A percentile compares a stretch with the other conserved stretches of the same genome.
Evolutionary conservation across 345 rosid species (phyloP).

Genomic region (Hypericum androsaemum): DNA sequence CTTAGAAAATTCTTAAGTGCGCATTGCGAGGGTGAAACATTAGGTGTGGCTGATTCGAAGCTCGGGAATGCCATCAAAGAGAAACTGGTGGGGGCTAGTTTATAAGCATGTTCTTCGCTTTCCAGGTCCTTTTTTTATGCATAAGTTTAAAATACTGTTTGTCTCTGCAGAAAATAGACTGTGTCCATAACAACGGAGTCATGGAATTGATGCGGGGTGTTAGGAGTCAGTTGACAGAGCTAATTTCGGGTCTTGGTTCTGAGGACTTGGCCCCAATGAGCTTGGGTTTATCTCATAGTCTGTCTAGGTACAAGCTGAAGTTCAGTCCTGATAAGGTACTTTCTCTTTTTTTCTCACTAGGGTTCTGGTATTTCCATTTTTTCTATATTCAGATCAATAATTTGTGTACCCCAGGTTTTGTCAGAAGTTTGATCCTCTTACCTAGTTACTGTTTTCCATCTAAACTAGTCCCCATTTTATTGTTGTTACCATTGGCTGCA

Average conservation of each 20-base stretch:
- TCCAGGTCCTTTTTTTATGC: not conserved
- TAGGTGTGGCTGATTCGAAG: constrained; percentile 86
- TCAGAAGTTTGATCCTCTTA: no score
- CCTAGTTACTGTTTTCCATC: no score
- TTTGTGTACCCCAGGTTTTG: no score
- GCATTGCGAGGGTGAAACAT: constrained; percentile 59
- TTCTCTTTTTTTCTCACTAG: not conserved
- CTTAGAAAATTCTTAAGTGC: constrained; percentile 65
- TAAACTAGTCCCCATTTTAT: no score
- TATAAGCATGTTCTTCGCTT: not conserved
- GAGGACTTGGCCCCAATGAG: constrained; percentile 95
- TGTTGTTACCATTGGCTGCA: no score
- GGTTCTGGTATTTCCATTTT: no score
- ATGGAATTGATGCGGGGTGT: constrained; percentile 91
- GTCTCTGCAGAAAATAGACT: constrained; percentile 65
- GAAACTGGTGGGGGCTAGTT: constrained; percentile 42
- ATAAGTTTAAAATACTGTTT: not conserved
- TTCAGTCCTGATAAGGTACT: constrained; percentile 90
- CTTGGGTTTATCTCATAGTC: constrained; percentile 83
- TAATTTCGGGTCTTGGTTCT: constrained; percentile 62
- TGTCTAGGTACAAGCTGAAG: constrained; percentile 85
- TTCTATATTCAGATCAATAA: no score
- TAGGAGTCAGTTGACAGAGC: constrained; percentile 79
- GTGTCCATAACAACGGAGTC: constrained; percentile 78
- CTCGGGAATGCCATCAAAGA: constrained; percentile 92